Percentiles rank a stretch among this genome's conserved stretches.
Evolutionary conservation across 2,329 filamentous ascomycete species (phyloP).

Genomic region (Cercospora canescens): DNA sequence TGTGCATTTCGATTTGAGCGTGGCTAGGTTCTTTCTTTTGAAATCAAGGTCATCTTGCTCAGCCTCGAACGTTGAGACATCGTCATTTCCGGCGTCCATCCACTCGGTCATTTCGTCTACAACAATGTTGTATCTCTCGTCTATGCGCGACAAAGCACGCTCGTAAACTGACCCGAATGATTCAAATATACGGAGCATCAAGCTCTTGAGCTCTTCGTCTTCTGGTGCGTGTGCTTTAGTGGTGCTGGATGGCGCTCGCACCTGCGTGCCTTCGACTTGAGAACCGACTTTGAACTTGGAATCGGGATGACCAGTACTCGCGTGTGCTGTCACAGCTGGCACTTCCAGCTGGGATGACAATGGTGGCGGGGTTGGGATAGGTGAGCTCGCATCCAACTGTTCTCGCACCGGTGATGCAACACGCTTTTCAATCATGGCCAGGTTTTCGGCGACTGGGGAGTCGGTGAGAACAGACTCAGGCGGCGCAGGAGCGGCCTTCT

Average conservation of each 20-base stretch:
- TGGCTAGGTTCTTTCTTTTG: constrained; percentile 19
- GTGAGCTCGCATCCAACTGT: not conserved
- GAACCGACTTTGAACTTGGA: constrained; percentile 4
- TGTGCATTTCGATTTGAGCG: constrained; percentile 21
- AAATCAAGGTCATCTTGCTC: constrained; percentile 24
- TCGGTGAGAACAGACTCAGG: not conserved
- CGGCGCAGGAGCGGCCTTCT: not conserved
- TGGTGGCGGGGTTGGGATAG: not conserved
- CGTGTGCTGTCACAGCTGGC: not conserved
- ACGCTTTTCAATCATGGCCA: not conserved
- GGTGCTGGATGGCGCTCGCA: constrained; percentile 15
- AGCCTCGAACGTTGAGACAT: constrained; percentile 17
- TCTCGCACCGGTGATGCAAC: not conserved
- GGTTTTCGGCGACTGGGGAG: not conserved
- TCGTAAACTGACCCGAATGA: constrained; percentile 23
- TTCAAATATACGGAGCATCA: constrained; percentile 25
- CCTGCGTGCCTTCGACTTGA: not conserved
- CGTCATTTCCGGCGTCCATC: constrained; percentile 25
- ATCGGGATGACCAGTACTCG: constrained; percentile 5
- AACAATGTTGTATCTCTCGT: constrained; percentile 22
- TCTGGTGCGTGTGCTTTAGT: constrained; percentile 18
- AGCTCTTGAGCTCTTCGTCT: constrained; percentile 4
- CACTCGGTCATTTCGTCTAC: constrained; percentile 23
- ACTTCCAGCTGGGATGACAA: not conserved
- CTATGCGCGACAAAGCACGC: constrained; percentile 15